Conservation (phyloP, 352 stramenopile genomes). For the Pseudoperonospora humuli region DNA sequence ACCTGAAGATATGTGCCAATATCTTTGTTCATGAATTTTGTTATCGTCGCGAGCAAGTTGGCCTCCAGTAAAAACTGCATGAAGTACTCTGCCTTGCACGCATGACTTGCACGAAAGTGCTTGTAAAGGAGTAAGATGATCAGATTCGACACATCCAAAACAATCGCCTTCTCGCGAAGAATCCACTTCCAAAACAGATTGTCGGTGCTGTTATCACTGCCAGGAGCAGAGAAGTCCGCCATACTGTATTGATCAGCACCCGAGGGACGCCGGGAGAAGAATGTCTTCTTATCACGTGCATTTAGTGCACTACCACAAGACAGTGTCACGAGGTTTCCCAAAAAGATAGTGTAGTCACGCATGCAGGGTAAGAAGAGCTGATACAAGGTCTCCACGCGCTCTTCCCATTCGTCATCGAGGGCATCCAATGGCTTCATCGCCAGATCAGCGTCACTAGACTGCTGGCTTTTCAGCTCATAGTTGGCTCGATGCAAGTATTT, state of each 20-base stretch:
- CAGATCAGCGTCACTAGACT: constrained; percentile 38
- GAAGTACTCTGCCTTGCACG: constrained; percentile 72
- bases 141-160: constrained; percentile 63
- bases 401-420: constrained; percentile 70
- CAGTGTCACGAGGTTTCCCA: constrained; percentile 59
- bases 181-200: constrained; percentile 79
- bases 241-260: constrained; percentile 42
- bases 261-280: constrained; percentile 58
- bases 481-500: constrained; percentile 66
- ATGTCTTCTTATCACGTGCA: constrained; percentile 73
- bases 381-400: constrained; percentile 59
- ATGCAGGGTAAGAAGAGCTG: constrained; percentile 66
- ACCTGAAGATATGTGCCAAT: constrained; percentile 72
- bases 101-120: constrained; percentile 63
- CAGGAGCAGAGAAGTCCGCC: constrained; percentile 38
- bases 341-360: constrained; percentile 56
- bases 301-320: constrained; percentile 61
- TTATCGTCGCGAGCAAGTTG: constrained; percentile 60
- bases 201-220: constrained; percentile 37
- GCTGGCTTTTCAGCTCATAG: constrained; percentile 41
- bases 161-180: constrained; percentile 68
- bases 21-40: constrained; percentile 86
- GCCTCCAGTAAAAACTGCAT: constrained; percentile 77
- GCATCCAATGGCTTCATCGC: constrained; percentile 34
- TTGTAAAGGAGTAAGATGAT: constrained; percentile 68